Base-by-base conservation (phyloP, 2,329 filamentous ascomycete species). In the Cordyceps cicadae region DNA sequence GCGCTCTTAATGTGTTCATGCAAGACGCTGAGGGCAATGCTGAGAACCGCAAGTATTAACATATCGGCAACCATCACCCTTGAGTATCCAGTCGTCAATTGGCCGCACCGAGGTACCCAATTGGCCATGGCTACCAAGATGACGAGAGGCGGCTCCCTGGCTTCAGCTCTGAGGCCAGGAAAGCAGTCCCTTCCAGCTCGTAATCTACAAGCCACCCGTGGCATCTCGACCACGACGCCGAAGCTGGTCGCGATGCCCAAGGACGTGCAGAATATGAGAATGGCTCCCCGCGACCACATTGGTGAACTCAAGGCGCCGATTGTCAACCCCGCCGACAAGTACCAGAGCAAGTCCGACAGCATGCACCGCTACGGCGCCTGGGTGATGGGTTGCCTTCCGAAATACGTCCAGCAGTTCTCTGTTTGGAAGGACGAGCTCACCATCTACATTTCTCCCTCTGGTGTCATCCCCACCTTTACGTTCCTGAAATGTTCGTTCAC, bases 381-480 rank as follows among this genome's bases (percentile, higher is more conserved):
- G 84, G 79, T 99, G 70, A 93, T 99, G 85, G 92, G 92, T 67
- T 96, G 90, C 76, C 78, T 99, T 71, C 95, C 94, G 69, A 97
- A 97, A 81, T 97, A 96, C 77, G 85, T 99, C 69, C 95, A 99
- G 80, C 94, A 99, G 79, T 97, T 97, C 80, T 96, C 92, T 14
- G 93, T 99, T 60, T 99, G 94, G 94, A 99, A 99, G 80, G 94
- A 99, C 73, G 94, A 99, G 77, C 86, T 99, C 72, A 92, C 89
- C 68, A 90, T 97, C 74, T 93, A 95, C 77, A 94, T 97, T 71
- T 82, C 90, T 53, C 94, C 94, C 1, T 79, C 89, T 43, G 94
- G 91, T 67, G 86, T 97, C 68, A 85, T 97, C 67, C 94, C 94
- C 45, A 89, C 96, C 69, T 92, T 99, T 76, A 86, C 84, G 63